Conservation (phyloP, 352 stramenopile genomes). For the Poterioochromonas sp. region DNA sequence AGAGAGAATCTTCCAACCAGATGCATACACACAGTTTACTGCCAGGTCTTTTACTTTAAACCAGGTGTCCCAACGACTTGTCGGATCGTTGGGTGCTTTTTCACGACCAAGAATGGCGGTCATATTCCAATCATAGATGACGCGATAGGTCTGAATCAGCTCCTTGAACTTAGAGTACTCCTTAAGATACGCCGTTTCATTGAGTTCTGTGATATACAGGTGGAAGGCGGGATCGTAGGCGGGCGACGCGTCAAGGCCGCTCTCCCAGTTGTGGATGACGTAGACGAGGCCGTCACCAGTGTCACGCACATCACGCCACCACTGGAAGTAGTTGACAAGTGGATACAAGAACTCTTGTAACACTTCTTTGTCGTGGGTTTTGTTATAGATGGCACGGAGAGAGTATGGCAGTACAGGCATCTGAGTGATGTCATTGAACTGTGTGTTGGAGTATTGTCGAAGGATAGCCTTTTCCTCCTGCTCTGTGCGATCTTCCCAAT, state of each 20-base stretch:
- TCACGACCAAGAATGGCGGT: neutral
- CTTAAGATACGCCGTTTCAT: neutral
- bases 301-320: conserved; percentile 1
- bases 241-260: conserved; percentile 1
- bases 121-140: conserved; percentile 9
- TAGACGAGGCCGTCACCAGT: neutral
- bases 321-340: neutral
- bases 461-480: neutral
- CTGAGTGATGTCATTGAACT: conserved; percentile 22
- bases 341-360: conserved; percentile 19
- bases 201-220: conserved; percentile 14
- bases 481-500: neutral
- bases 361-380: neutral
- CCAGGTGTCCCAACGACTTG: neutral
- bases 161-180: neutral
- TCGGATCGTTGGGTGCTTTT: neutral
- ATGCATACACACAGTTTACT: conserved; percentile 12
- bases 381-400: neutral
- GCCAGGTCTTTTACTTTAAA: conserved; percentile 21
- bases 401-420: conserved; percentile 23
- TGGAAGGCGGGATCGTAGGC: conserved; percentile 21
- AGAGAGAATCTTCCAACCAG: neutral
- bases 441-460: conserved; percentile 2
- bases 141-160: neutral
- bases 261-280: conserved; percentile 20